Evolutionary conservation across 257 asterid species (phyloP), one percentile per base, ranked within the genome.

Genomic region (Solanum stenotomum): DNA sequence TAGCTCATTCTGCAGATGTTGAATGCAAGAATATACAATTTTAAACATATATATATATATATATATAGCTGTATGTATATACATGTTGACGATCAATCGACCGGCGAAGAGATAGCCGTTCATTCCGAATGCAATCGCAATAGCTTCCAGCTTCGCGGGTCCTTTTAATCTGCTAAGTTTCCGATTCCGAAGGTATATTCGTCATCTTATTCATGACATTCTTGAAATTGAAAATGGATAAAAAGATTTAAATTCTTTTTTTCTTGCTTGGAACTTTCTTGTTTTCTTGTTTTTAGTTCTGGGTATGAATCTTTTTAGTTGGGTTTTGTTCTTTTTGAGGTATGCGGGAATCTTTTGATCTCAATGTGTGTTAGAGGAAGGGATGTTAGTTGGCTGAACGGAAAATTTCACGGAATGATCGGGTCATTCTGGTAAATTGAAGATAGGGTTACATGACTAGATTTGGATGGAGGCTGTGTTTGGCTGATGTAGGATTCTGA

Each of bases 121-220:
- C 82, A 46, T 85, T 68, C 61, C 3, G 12, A 68, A 61, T 65
- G 37, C 59, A 71, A 40, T 67, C 83, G 70, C 33, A 84, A 84
- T 34, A 84, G 61, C 78, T 61, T 84, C n/a, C 87, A 13, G 46
- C 86, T 83, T 56, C 46, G 87, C 61, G 75, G 37, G 74, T 23
- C 52, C 87, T 77, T 40, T 14, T 6, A 10, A 77, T 77, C 52
- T 85, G 63, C 61, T 85, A 34, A 14, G 44, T 87, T 78, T 70
- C 89, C 87, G 83, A 67, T 87, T 87, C 85, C 76, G 40, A 87
- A 82, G 89, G 89, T 87, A 81, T 87, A 27, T 56, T 35, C 61
- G 35, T 40, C 46, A 40, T 77, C 78, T 31, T 12, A 25, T 25
- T 81, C 16, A 81, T 49, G 12, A 49, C 70, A 33, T 82, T 79